phyloP scores from a whole-genome alignment of 768 basidiomycete species.

The Panus rudis region DNA sequence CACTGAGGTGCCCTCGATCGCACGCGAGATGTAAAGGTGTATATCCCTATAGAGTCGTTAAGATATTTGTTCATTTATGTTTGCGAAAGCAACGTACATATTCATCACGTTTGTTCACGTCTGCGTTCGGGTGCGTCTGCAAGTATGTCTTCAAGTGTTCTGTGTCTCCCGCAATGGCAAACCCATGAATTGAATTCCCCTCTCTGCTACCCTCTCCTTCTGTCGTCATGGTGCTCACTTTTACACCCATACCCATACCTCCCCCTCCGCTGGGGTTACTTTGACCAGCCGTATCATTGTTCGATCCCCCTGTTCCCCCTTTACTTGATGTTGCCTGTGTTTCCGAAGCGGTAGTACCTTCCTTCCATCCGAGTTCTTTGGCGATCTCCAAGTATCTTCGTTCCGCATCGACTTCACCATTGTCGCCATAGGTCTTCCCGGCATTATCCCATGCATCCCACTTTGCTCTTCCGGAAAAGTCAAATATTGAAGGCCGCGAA shows the following conservation, averaged over 20 bases:
- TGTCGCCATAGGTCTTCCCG: conserved; percentile 40
- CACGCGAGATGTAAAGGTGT: conserved; percentile 82
- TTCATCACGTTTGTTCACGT: conserved; percentile 61
- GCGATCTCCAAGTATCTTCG: conserved; percentile 64
- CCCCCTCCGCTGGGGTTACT: conserved; percentile 13
- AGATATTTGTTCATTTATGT: not conserved
- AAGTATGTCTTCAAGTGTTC: conserved; percentile 38
- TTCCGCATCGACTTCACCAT: conserved; percentile 42
- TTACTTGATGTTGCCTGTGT: too few species aligned
- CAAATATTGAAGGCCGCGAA: conserved; percentile 68
- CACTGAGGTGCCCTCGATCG: conserved; percentile 63
- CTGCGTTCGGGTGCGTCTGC: conserved; percentile 29
- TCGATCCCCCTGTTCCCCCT: too few species aligned
- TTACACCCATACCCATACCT: conserved; percentile 46
- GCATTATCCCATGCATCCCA: conserved; percentile 76
- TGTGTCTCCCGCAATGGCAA: conserved; percentile 55
- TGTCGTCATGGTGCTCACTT: conserved; percentile 51
- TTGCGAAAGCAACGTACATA: conserved; percentile 45
- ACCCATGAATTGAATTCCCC: conserved; percentile 47
- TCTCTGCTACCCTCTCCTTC: conserved; percentile 25
- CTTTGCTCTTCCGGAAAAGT: conserved; percentile 73
- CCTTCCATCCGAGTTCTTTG: conserved; percentile 59
- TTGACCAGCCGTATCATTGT: conserved; percentile 29
- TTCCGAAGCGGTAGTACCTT: conserved; percentile 28
- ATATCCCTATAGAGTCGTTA: conserved; percentile 55